phyloP scores from a whole-genome alignment of 306 rosid genomes.

The Cucurbita ficifolia region DNA sequence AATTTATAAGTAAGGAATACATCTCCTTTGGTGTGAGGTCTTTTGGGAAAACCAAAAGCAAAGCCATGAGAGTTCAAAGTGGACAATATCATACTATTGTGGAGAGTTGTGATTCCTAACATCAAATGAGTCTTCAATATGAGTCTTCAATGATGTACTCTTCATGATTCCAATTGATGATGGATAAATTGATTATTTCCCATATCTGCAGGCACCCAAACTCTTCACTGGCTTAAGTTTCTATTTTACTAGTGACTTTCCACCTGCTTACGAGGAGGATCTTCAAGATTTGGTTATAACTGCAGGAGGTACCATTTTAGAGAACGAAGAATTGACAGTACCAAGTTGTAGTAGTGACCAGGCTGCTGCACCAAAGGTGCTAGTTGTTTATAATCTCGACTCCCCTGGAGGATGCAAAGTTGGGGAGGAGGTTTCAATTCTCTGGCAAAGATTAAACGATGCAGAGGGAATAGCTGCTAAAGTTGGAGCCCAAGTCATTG shows the following conservation, averaged over 20 bases:
- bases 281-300: constrained; percentile 49
- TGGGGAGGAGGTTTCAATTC: constrained; percentile 73
- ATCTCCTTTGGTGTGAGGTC: no score
- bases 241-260: constrained; percentile 63
- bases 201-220: constrained; percentile 45
- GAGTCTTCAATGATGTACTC: background rate
- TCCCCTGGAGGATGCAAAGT: constrained; percentile 60
- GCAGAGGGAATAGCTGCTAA: constrained; percentile 56
- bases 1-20: no score
- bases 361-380: constrained; percentile 14
- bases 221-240: constrained; percentile 49
- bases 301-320: constrained; percentile 53
- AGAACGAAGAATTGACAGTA: constrained; percentile 28
- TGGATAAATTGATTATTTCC: background rate
- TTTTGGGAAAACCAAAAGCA: no score
- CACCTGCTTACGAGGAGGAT: constrained; percentile 35
- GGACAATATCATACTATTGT: no score
- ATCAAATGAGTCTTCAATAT: no score
- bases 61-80: no score
- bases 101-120: no score
- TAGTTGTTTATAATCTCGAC: constrained; percentile 69
- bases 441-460: constrained; percentile 66
- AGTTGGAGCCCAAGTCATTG: constrained; percentile 42
- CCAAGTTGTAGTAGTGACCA: constrained; percentile 8
- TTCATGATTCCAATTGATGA: background rate